These are phyloP conservation scores for Prunus mume DNA, from an alignment of 306 rosid genomes.

Conservation along the genomic window DNA sequence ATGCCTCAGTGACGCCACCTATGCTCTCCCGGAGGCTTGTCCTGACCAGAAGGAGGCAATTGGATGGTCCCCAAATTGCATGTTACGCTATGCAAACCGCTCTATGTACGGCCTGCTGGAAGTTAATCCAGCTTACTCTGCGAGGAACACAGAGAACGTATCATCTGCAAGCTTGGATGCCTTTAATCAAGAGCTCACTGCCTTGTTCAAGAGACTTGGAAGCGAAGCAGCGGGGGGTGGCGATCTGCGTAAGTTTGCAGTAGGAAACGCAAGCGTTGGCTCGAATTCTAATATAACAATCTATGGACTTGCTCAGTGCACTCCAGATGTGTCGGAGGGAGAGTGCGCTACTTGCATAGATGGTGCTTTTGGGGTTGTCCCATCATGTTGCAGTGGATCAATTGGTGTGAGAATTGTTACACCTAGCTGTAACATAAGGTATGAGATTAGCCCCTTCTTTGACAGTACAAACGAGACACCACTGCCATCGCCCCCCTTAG, in stretches of 20 bases:
- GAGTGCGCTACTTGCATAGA: constrained; percentile 1
- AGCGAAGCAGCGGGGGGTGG: constrained; percentile 7
- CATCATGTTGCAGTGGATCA: not conserved
- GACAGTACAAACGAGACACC: not conserved
- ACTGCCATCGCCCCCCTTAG: not conserved
- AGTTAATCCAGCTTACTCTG: fast-evolving
- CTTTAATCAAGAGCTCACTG: not conserved
- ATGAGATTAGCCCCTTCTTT: not conserved
- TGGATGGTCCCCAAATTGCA: constrained; percentile 20
- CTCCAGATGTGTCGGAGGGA: constrained; percentile 10
- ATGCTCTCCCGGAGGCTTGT: not conserved
- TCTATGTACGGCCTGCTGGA: not conserved
- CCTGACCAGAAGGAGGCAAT: constrained; percentile 27
- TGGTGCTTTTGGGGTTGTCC: not conserved
- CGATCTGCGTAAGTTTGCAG: constrained; percentile 6
- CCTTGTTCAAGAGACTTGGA: not conserved
- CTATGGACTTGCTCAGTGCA: constrained; percentile 21
- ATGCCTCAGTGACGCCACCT: constrained; percentile 4
- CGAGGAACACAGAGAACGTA: not conserved
- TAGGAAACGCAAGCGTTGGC: not conserved
- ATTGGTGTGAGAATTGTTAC: not conserved
- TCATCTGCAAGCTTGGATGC: not conserved
- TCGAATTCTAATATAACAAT: not conserved
- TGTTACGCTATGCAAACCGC: constrained; percentile 23
- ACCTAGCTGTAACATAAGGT: constrained; percentile 20